Percentiles rank a stretch among this genome's conserved stretches.
Evolutionary conservation across 1,284 basidiomycete genomes (phyloP).

Genomic region (Microbotryum scabiosae): DNA sequence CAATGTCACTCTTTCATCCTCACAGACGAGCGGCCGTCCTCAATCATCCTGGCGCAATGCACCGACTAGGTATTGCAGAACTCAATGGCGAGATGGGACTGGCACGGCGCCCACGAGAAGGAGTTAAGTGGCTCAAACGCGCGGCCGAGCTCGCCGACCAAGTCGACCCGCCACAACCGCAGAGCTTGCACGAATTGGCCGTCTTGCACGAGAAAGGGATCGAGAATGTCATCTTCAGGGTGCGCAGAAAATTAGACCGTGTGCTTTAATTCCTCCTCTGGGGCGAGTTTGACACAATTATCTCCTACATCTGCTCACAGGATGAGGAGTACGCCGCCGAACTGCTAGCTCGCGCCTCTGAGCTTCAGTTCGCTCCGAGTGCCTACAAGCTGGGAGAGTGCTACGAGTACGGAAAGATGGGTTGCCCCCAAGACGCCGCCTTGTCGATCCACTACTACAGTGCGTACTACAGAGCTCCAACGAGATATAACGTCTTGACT

Average conservation of each 20-base stretch:
- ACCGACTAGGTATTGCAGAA: constrained; percentile 89
- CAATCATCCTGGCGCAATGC: constrained; percentile 89
- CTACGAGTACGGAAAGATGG: constrained; percentile 98
- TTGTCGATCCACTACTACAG: constrained; percentile 97
- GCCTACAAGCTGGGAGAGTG: constrained; percentile 95
- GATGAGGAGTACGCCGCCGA: constrained; percentile 93
- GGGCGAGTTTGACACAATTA: neutral
- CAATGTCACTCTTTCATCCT: too few relatives aligned
- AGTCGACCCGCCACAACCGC: constrained; percentile 40
- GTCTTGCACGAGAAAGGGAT: constrained; percentile 89
- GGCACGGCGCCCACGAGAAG: constrained; percentile 80
- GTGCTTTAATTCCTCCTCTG: neutral
- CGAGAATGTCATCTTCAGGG: constrained; percentile 89
- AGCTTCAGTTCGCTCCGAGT: constrained; percentile 91
- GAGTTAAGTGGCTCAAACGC: constrained; percentile 96
- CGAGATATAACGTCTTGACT: neutral
- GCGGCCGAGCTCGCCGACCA: constrained; percentile 74
- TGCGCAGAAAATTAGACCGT: neutral
- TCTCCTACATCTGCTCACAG: neutral
- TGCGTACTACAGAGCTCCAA: constrained; percentile 44
- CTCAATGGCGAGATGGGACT: constrained; percentile 90
- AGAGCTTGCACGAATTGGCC: constrained; percentile 93
- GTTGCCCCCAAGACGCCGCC: constrained; percentile 94
- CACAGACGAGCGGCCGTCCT: constrained; percentile 77
- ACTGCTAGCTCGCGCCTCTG: constrained; percentile 85